These are phyloP conservation scores for Crassisporium funariophilum DNA, from an alignment of 768 basidiomycete species.

Conservation along the genomic window DNA sequence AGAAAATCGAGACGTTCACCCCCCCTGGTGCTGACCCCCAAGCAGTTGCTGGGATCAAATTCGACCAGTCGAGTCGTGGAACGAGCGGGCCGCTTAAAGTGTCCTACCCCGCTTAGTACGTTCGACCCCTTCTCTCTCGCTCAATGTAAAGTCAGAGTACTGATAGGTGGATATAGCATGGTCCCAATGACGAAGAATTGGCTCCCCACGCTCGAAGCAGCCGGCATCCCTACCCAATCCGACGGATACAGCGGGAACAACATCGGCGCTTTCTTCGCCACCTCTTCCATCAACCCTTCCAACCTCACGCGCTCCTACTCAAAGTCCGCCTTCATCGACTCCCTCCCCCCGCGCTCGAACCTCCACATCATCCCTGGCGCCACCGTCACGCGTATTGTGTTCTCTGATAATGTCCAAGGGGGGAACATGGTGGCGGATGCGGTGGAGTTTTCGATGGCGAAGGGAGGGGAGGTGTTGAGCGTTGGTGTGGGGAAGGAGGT, in stretches of 20 bases:
- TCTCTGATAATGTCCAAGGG: conserved; percentile 51
- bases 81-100: conserved; percentile 45
- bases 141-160: conserved; percentile 14
- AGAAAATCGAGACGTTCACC: conserved; percentile 58
- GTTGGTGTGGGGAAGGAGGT: conserved; percentile 65
- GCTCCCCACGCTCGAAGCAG: conserved; percentile 50
- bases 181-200: conserved; percentile 59
- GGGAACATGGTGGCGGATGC: conserved; percentile 32
- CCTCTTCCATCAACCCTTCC: conserved; percentile 59
- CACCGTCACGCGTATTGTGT: conserved; percentile 57
- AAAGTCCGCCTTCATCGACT: conserved; percentile 66
- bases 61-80: conserved; percentile 49
- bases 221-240: conserved; percentile 45
- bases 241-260: conserved; percentile 54
- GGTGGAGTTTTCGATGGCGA: conserved; percentile 44
- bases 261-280: conserved; percentile 56
- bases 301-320: conserved; percentile 74
- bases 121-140: conserved; percentile 24
- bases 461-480: conserved; percentile 31
- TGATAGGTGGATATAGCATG: conserved; percentile 37
- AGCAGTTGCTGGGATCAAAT: conserved; percentile 44
- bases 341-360: conserved; percentile 61
- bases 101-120: conserved; percentile 55
- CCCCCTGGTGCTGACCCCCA: conserved; percentile 46
- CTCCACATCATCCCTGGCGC: conserved; percentile 62